phyloP scores from a whole-genome alignment of 306 rosid genomes.

The Fragaria iinumae region DNA sequence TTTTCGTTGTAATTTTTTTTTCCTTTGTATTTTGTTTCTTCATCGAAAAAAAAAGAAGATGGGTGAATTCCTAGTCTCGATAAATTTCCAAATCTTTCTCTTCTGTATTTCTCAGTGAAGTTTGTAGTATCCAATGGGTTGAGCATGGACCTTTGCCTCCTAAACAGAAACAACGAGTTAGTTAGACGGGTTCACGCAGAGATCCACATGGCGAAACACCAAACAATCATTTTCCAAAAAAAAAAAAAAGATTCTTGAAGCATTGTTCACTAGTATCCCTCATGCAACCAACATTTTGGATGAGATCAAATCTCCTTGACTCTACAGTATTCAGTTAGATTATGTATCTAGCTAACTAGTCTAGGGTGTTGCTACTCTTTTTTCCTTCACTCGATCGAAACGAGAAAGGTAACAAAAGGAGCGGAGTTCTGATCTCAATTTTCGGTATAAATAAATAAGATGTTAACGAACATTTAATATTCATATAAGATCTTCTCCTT shows the following conservation, averaged over 20 bases:
- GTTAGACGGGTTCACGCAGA: too few species aligned
- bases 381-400: not conserved
- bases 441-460: not conserved
- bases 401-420: not conserved
- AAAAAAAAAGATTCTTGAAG: too few species aligned
- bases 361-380: not conserved
- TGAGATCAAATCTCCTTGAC: not conserved
- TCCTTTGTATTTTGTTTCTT: too few species aligned
- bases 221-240: too few species aligned
- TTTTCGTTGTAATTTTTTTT: too few species aligned
- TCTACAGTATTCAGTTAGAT: not conserved
- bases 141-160: not conserved
- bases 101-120: not conserved
- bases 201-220: too few species aligned
- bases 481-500: too few species aligned
- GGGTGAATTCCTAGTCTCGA: not conserved
- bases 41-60: not conserved
- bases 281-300: not conserved
- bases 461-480: too few species aligned
- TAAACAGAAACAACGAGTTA: not conserved
- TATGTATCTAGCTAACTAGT: not conserved
- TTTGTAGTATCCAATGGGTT: not conserved
- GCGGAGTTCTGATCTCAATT: not conserved
- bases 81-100: not conserved
- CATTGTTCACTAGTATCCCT: too few species aligned